A percentile compares a stretch with the other conserved stretches of the same genome.
These are phyloP conservation scores for Calonectria henricotiae DNA, from an alignment of 2,329 filamentous ascomycete genomes.

Conservation along the genomic window DNA sequence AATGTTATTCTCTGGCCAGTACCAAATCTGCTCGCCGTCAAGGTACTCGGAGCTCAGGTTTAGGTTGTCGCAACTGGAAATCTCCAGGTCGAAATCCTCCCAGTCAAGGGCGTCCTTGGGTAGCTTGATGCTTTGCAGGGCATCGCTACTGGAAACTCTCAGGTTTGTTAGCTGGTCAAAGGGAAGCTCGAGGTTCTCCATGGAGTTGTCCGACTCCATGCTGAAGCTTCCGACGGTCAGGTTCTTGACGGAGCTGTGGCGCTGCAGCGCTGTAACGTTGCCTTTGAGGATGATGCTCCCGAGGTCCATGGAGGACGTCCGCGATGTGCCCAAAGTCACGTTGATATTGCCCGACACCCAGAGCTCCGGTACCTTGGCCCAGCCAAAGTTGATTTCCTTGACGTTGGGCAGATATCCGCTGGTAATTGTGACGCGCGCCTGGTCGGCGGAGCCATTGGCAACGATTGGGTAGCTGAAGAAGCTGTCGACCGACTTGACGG, in stretches of 20 bases:
- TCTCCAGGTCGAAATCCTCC: conserved; percentile 32
- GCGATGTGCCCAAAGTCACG: conserved; percentile 35
- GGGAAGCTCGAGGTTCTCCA: conserved; percentile 32
- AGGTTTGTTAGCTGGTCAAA: conserved; percentile 33
- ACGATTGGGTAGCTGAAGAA: conserved; percentile 43
- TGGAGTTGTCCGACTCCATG: background rate
- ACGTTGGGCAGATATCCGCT: conserved; percentile 35
- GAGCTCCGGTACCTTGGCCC: conserved; percentile 30
- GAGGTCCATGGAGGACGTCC: conserved; percentile 33
- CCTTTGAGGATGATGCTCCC: conserved; percentile 28
- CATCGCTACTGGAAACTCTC: conserved; percentile 2
- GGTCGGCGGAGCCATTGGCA: conserved; percentile 21
- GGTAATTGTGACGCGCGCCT: conserved; percentile 24
- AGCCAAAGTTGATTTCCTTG: conserved; percentile 38
- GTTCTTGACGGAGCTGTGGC: conserved; percentile 31
- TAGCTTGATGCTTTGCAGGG: conserved; percentile 33
- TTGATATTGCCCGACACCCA: conserved; percentile 25
- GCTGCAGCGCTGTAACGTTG: conserved; percentile 28
- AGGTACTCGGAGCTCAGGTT: conserved; percentile 40
- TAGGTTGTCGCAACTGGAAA: conserved; percentile 20
- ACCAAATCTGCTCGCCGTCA: conserved; percentile 37
- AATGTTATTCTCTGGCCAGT: conserved; percentile 40
- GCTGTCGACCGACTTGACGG: conserved; percentile 39
- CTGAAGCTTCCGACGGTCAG: conserved; percentile 23
- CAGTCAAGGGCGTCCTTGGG: conserved; percentile 33